Conservation (phyloP, 1,139 yeast species). For the Williopsis jadinii region DNA sequence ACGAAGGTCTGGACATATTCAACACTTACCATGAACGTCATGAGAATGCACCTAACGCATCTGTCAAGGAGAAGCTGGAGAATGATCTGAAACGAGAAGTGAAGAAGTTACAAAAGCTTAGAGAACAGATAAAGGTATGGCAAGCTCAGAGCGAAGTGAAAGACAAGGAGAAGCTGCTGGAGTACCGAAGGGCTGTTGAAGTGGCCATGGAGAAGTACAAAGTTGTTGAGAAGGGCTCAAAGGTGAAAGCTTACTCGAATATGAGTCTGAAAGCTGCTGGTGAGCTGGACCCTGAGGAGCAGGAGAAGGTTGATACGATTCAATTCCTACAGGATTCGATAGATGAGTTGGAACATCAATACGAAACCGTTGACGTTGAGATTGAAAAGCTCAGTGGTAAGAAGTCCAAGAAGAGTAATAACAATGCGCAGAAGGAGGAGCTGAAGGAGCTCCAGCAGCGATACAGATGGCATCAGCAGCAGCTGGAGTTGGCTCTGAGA, state of each 20-base stretch:
- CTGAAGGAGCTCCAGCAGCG: slow-evolving; percentile 33
- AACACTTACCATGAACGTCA: slow-evolving; percentile 67
- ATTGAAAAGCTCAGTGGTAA: slow-evolving; percentile 39
- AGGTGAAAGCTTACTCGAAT: slow-evolving; percentile 71
- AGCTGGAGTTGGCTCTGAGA: slow-evolving; percentile 55
- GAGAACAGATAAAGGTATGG: slow-evolving; percentile 79
- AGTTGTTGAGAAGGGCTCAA: slow-evolving; percentile 67
- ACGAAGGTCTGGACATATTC: slow-evolving; percentile 66
- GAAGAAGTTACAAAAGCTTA: slow-evolving; percentile 62
- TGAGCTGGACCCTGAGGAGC: slow-evolving; percentile 55
- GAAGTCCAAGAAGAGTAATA: slow-evolving; percentile 41
- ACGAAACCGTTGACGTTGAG: slow-evolving; percentile 56
- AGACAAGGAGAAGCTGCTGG: slow-evolving; percentile 56
- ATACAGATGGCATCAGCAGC: slow-evolving; percentile 55
- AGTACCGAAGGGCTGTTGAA: slow-evolving; percentile 59
- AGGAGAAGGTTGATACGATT: slow-evolving; percentile 50
- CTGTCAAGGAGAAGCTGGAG: slow-evolving; percentile 71
- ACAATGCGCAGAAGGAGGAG: slow-evolving; percentile 42
- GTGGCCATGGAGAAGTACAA: slow-evolving; percentile 80
- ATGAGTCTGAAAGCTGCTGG: slow-evolving; percentile 43
- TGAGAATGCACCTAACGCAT: slow-evolving; percentile 49
- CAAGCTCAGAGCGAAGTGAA: slow-evolving; percentile 65
- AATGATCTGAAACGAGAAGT: slow-evolving; percentile 66
- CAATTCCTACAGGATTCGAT: slow-evolving; percentile 53
- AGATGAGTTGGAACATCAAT: slow-evolving; percentile 59